Conservation (phyloP, 1,284 basidiomycete genomes). For the Malassezia nana region DNA sequence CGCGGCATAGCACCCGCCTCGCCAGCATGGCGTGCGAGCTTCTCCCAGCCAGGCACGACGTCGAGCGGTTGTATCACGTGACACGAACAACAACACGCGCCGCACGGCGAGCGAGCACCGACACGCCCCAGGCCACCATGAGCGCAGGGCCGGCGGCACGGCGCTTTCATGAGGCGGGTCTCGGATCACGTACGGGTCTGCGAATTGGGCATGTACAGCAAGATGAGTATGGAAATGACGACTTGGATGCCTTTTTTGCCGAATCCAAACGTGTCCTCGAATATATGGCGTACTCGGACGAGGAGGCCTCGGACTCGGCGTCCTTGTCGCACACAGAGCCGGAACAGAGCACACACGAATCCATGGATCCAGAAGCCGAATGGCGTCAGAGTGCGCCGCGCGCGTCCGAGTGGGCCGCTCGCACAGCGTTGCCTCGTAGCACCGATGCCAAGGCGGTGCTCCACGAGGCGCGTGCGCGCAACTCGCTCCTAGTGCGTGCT, state of each 20-base stretch:
- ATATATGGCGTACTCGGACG: constrained; percentile 47
- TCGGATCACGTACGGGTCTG: constrained; percentile 44
- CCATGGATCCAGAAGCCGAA: background rate
- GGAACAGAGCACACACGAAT: background rate
- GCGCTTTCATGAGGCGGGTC: constrained; percentile 39
- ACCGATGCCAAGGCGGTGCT: background rate
- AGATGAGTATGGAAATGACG: constrained; percentile 60
- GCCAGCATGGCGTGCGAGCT: background rate
- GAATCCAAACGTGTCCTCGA: constrained; percentile 43
- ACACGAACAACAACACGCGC: constrained; percentile 2
- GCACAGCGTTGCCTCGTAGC: constrained; percentile 12
- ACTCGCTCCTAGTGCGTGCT: constrained; percentile 11
- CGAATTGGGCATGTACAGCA: constrained; percentile 26
- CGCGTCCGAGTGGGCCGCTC: constrained; percentile 19
- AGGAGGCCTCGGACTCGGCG: constrained; percentile 48
- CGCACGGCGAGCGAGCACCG: background rate
- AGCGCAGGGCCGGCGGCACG: constrained; percentile 16
- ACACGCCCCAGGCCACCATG: background rate
- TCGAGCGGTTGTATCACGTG: background rate
- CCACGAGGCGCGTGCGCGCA: background rate
- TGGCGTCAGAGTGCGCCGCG: constrained; percentile 14
- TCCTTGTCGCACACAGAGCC: background rate
- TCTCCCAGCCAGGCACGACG: background rate
- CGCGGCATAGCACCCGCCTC: background rate
- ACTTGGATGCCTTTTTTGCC: constrained; percentile 40